These are phyloP conservation scores for Paraleonurus japonicus DNA, from an alignment of 257 asterid genomes.

Conservation along the genomic window DNA sequence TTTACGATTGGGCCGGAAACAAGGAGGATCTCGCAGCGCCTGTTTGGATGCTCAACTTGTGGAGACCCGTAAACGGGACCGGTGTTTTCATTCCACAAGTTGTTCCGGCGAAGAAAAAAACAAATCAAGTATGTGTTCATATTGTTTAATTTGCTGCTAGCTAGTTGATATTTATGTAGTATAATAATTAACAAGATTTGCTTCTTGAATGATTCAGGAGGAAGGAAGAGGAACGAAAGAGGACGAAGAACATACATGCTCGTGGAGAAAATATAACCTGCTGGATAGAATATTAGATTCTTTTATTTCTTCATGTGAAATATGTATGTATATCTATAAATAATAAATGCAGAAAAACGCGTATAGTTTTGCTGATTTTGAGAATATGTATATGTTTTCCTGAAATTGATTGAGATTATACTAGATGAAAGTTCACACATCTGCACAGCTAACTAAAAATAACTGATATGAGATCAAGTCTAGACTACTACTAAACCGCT, in stretches of 20 bases:
- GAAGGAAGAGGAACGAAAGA: constrained; percentile 46
- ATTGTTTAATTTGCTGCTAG: background rate
- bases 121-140: constrained; percentile 45
- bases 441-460: background rate
- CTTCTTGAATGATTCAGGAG: constrained; percentile 46
- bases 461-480: background rate
- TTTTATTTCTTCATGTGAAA: constrained; percentile 11
- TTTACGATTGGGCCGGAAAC: constrained; percentile 28
- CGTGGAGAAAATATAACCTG: constrained; percentile 20
- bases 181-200: background rate
- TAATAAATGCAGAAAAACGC: background rate
- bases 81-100: constrained; percentile 88
- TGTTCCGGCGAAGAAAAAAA: constrained; percentile 38
- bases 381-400: background rate
- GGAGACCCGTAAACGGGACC: constrained; percentile 73
- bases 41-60: constrained; percentile 49
- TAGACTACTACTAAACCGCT: background rate
- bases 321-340: background rate
- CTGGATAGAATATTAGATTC: background rate
- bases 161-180: background rate
- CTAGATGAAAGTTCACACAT: background rate
- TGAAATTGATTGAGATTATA: background rate
- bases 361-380: background rate
- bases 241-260: constrained; percentile 34
- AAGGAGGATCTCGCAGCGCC: constrained; percentile 39